Conservation (phyloP, 768 basidiomycete genomes). For the Serendipita sp. region DNA sequence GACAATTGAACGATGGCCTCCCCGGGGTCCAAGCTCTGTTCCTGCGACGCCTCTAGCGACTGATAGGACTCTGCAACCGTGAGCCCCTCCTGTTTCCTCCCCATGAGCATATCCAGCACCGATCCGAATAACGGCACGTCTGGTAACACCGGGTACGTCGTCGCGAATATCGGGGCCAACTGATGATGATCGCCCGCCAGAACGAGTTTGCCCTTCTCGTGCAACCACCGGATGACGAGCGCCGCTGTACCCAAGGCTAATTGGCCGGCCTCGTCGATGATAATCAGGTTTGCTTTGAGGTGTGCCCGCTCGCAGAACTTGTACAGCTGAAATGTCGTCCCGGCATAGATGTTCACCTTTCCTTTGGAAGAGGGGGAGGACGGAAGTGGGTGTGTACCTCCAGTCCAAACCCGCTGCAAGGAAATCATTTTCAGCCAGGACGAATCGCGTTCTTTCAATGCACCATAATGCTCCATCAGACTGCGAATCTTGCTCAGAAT, state of each 20-base stretch:
- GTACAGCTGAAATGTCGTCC: conserved; percentile 36
- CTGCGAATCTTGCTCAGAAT: conserved; percentile 27
- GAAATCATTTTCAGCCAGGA: conserved; percentile 30
- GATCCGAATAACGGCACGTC: background rate
- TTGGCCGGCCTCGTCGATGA: conserved; percentile 39
- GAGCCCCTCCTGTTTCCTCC: background rate
- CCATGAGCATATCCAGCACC: background rate
- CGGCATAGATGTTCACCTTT: conserved; percentile 26
- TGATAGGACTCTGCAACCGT: background rate
- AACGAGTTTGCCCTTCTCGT: conserved; percentile 25
- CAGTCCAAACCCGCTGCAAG: conserved; percentile 28
- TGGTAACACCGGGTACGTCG: background rate
- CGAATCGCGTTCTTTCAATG: conserved; percentile 23
- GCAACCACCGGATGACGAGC: conserved; percentile 29
- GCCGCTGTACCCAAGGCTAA: conserved; percentile 31
- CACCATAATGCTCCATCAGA: conserved; percentile 15
- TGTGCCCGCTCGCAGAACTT: conserved; percentile 29
- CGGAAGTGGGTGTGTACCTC: conserved; percentile 27
- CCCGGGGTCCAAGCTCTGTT: too few relatives aligned
- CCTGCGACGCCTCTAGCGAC: background rate
- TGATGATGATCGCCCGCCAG: conserved; percentile 39
- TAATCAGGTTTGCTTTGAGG: conserved; percentile 28
- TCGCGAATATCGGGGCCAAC: conserved; percentile 16
- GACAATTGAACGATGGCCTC: too few relatives aligned
- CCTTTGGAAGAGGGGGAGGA: conserved; percentile 8